Evolutionary conservation across 2,329 filamentous ascomycete species (phyloP).

Genomic region (Aspergillus spinulosporus): DNA sequence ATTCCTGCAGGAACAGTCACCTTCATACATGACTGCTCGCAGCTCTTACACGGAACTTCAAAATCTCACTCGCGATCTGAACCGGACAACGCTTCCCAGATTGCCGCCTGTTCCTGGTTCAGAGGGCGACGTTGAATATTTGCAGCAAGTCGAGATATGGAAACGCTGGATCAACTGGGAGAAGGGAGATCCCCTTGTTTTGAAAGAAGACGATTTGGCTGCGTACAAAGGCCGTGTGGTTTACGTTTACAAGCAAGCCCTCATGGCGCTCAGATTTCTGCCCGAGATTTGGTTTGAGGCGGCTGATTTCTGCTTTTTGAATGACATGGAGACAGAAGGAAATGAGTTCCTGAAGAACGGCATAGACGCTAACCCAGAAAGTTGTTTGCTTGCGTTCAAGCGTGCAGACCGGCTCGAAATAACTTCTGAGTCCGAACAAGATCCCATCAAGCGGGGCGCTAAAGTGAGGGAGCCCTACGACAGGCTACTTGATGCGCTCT

Average conservation of each 20-base stretch:
- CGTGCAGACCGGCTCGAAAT: constrained; percentile 84
- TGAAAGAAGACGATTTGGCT: constrained; percentile 76
- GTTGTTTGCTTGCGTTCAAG: constrained; percentile 83
- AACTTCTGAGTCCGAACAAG: constrained; percentile 73
- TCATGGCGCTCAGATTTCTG: constrained; percentile 93
- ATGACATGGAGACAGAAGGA: constrained; percentile 69
- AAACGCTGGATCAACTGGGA: constrained; percentile 95
- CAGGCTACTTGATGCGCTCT: constrained; percentile 80
- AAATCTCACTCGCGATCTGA: constrained; percentile 75
- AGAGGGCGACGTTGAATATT: constrained; percentile 81
- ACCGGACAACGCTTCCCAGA: constrained; percentile 74
- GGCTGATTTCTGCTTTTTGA: constrained; percentile 86
- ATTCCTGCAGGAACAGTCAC: constrained; percentile 88
- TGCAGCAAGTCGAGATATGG: constrained; percentile 83
- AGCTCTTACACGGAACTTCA: constrained; percentile 88
- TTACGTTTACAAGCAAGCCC: constrained; percentile 88
- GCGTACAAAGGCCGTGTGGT: constrained; percentile 76
- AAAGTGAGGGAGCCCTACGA: constrained; percentile 83
- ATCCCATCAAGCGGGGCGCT: constrained; percentile 62
- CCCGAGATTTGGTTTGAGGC: constrained; percentile 96
- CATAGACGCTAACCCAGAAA: constrained; percentile 88
- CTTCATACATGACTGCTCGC: constrained; percentile 93
- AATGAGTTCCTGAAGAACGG: constrained; percentile 79
- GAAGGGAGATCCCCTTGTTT: constrained; percentile 83
- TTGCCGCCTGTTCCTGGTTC: constrained; percentile 83